These are phyloP conservation scores for Alectoria sarmentosa DNA, from an alignment of 495 filamentous ascomycete genomes.

Conservation along the genomic window DNA sequence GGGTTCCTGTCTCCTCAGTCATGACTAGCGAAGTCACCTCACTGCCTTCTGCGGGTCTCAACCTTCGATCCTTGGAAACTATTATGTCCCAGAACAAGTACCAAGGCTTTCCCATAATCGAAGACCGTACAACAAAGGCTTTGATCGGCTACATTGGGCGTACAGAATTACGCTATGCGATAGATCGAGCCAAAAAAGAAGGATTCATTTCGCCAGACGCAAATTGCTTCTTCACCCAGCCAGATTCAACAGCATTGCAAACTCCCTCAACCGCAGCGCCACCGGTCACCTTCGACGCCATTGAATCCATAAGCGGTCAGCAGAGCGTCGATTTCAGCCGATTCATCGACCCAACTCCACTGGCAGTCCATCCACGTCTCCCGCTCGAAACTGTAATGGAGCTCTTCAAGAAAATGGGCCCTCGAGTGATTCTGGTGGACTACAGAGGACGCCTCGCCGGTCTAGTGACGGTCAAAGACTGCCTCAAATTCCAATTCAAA, in stretches of 20 bases:
- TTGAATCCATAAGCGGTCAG: conserved; percentile 48
- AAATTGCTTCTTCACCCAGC: conserved; percentile 71
- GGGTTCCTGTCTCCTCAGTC: conserved; percentile 85
- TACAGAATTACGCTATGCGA: conserved; percentile 88
- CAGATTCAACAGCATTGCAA: conserved; percentile 39
- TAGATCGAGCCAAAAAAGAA: conserved; percentile 73
- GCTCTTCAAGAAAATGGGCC: conserved; percentile 96
- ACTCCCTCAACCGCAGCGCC: conserved; percentile 32
- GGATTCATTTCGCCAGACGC: conserved; percentile 61
- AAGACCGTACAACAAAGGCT: conserved; percentile 59
- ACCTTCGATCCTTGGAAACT: conserved; percentile 63
- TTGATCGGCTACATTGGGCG: conserved; percentile 92
- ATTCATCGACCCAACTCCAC: conserved; percentile 84
- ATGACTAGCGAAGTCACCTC: conserved; percentile 78
- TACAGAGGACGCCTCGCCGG: conserved; percentile 75
- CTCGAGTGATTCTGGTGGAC: conserved; percentile 88
- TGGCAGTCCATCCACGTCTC: conserved; percentile 85
- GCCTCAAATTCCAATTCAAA: conserved; percentile 95
- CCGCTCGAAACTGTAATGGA: conserved; percentile 98
- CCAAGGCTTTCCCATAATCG: conserved; percentile 92
- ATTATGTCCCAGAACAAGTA: conserved; percentile 76
- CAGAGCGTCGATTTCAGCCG: conserved; percentile 73
- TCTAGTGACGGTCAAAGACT: conserved; percentile 94
- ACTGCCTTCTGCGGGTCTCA: conserved; percentile 68
- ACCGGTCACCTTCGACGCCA: conserved; percentile 58